Percentiles rank a stretch among this genome's conserved stretches.
Evolutionary conservation across 2,329 filamentous ascomycete species (phyloP).

Genomic region (Diaporthe citrichinensis): DNA sequence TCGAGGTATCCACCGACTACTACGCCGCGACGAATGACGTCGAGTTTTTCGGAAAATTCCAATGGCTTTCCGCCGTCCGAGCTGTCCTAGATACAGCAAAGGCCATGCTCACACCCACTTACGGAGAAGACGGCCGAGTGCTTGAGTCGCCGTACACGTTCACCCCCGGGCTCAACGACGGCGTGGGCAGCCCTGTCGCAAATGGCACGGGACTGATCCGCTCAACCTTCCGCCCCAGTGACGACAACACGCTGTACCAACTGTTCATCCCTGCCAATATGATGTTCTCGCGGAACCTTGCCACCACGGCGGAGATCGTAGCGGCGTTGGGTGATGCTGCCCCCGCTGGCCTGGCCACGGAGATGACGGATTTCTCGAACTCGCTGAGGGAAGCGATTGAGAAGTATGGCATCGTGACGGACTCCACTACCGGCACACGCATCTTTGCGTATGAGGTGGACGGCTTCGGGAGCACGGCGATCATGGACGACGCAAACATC

Average conservation of each 20-base stretch:
- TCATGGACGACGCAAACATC: slow-evolving; percentile 80
- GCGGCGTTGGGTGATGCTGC: slow-evolving; percentile 53
- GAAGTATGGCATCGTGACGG: slow-evolving; percentile 63
- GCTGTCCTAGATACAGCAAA: slow-evolving; percentile 78
- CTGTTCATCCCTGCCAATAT: slow-evolving; percentile 93
- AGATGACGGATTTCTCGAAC: slow-evolving; percentile 71
- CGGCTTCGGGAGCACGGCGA: slow-evolving; percentile 72
- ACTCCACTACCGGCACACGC: slow-evolving; percentile 16
- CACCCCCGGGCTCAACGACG: slow-evolving; percentile 70
- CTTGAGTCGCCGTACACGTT: slow-evolving; percentile 79
- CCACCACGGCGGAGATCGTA: slow-evolving; percentile 62
- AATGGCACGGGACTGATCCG: slow-evolving; percentile 85
- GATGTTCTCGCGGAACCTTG: slow-evolving; percentile 79
- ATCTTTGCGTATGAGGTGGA: slow-evolving; percentile 81
- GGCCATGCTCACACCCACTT: slow-evolving; percentile 81
- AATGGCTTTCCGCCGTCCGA: slow-evolving; percentile 81
- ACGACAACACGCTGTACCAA: slow-evolving; percentile 88
- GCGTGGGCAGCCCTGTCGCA: slow-evolving; percentile 84
- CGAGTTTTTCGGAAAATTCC: slow-evolving; percentile 78
- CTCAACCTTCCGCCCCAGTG: slow-evolving; percentile 90
- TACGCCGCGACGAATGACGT: slow-evolving; percentile 79
- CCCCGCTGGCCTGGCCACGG: slow-evolving; percentile 62
- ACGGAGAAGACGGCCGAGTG: slow-evolving; percentile 71
- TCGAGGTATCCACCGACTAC: slow-evolving; percentile 86
- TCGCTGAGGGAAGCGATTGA: slow-evolving; percentile 56